Evolutionary conservation across 1,139 yeast species (phyloP).

Genomic region (Candida pseudoviswanathii): DNA sequence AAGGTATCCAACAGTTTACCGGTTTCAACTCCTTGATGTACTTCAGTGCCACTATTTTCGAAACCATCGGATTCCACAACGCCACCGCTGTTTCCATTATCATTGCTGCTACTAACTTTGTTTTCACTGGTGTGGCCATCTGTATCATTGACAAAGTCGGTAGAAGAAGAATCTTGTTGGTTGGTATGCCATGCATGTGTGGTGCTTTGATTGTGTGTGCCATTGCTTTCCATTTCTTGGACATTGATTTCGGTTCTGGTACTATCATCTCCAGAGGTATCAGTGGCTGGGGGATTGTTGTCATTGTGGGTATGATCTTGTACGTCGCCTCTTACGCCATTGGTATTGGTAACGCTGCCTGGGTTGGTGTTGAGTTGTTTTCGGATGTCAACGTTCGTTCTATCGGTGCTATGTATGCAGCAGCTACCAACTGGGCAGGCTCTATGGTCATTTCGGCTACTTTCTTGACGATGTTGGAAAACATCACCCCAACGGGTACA

Average conservation of each 20-base stretch:
- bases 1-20: conserved; percentile 93
- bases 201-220: conserved; percentile 76
- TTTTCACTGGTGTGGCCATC: conserved; percentile 81
- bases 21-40: conserved; percentile 96
- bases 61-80: conserved; percentile 82
- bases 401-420: conserved; percentile 85
- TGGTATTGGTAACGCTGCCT: conserved; percentile 96
- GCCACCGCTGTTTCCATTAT: conserved; percentile 93
- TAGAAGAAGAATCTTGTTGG: conserved; percentile 73
- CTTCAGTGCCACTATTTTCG: conserved; percentile 86
- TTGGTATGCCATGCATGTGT: conserved; percentile 81
- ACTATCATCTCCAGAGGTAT: conserved; percentile 51
- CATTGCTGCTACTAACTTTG: conserved; percentile 89
- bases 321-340: conserved; percentile 89
- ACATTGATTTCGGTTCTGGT: conserved; percentile 54
- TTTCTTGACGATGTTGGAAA: conserved; percentile 89
- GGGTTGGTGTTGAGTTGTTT: conserved; percentile 96
- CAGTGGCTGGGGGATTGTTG: conserved; percentile 83
- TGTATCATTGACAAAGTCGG: conserved; percentile 84
- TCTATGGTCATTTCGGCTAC: conserved; percentile 89
- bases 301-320: conserved; percentile 80
- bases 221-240: conserved; percentile 83
- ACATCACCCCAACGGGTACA: conserved; percentile 93
- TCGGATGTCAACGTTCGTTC: conserved; percentile 90
- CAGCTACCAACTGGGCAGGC: conserved; percentile 97